These are phyloP conservation scores for Huiozyma sinensis DNA, from an alignment of 805 yeast species.

Conservation along the genomic window DNA sequence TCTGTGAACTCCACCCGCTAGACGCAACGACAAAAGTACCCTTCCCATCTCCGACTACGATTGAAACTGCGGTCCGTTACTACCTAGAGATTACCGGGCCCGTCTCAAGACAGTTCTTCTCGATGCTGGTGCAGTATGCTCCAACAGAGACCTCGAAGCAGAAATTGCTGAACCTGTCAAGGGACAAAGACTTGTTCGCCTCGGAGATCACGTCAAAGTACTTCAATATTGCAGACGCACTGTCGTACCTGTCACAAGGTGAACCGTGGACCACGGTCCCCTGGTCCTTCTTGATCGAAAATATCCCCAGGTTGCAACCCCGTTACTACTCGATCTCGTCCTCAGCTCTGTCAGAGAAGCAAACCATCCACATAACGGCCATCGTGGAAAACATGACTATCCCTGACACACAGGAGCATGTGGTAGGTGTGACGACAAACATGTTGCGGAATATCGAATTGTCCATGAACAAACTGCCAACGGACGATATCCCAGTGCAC, in stretches of 20 bases:
- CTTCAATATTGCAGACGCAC: constrained; percentile 67
- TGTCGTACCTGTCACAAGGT: constrained; percentile 54
- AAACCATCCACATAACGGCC: constrained; percentile 74
- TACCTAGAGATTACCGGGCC: constrained; percentile 88
- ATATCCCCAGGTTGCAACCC: constrained; percentile 74
- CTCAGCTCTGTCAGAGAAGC: constrained; percentile 68
- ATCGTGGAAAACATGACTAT: constrained; percentile 62
- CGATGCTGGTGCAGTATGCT: constrained; percentile 71
- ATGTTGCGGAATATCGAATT: constrained; percentile 64
- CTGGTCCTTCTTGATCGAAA: constrained; percentile 73
- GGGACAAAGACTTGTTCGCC: constrained; percentile 62
- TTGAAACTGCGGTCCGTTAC: constrained; percentile 75
- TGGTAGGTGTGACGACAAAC: constrained; percentile 81
- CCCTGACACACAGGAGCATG: constrained; percentile 15
- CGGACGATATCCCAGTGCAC: constrained; percentile 32
- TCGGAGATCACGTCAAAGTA: constrained; percentile 47
- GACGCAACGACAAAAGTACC: constrained; percentile 60
- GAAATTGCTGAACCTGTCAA: constrained; percentile 38
- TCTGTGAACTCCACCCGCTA: constrained; percentile 52
- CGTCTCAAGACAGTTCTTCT: constrained; percentile 78
- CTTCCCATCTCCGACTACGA: constrained; percentile 73
- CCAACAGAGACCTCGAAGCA: constrained; percentile 48
- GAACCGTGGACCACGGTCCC: constrained; percentile 68
- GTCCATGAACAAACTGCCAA: background rate
- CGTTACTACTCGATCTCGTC: constrained; percentile 97